Evolutionary conservation across 305 asterid genomes (phyloP), one percentile per base, ranked within the genome.

Genomic region (Rubia peregrina): DNA sequence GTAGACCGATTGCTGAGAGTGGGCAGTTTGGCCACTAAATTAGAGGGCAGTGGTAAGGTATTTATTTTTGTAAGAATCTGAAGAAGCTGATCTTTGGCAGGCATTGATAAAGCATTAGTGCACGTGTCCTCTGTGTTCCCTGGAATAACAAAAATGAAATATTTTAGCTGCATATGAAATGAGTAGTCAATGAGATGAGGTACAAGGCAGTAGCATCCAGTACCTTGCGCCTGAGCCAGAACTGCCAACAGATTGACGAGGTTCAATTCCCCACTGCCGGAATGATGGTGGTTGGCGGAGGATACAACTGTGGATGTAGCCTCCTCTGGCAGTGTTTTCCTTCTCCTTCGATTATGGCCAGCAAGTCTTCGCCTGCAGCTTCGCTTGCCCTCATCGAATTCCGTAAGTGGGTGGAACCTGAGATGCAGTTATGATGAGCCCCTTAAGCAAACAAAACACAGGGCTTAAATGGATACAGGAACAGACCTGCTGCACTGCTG

Each of bases 291-390:
- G 73, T 61, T 82, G 46, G 77, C 79, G 41, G 91, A 90, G 61
- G 78, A 79, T 56, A 75, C 67, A 74, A 77, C 71, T 42, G 73
- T 84, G 62, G 89, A 79, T 42, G 83, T 53, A 71, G 79, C 76
- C 44, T 89, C 97, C 72, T 91, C 96, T 10, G 90, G 95, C 75
- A 86, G 92, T 71, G 90, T 89, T 80, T 93, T 93, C 80, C 98
- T 91, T 82, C 98, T 89, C 89, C 98, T 86, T 77, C 95, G 75
- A 78, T 93, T 93, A 78, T 93, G 98, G 62, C 97, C 98, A 67
- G 98, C 98, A 49, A 93, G 97, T 73, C 97, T 86, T 33, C 96
- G 91, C 80, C 98, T 88, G 75, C 98, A 93, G 73, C 98, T 93
- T 83, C 98, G 83, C 82, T 93, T 93, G 26, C 96, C 98, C 84